Base-by-base conservation (phyloP, 805 yeast genomes). In the Kazachstania kunashirensis region DNA sequence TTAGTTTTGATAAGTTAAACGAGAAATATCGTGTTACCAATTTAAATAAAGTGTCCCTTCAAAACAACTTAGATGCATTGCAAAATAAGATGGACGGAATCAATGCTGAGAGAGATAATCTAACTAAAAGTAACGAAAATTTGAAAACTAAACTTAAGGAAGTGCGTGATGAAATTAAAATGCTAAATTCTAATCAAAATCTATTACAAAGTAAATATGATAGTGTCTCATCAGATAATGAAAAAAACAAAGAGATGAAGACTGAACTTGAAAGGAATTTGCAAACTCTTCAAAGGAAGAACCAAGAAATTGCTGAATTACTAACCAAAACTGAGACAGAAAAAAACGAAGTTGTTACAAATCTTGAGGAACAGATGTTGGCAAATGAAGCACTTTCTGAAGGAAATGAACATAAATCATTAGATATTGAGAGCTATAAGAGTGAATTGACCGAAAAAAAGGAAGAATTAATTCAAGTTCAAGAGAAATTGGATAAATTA, bases 181-280 rank as follows among this genome's bases (percentile, higher is more conserved):
- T 53, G 52, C 34, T 51, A 14, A 51, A 47, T 17, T 51, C 55
- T 33, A 56, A 54, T 34, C 54, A 52, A 36, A 46, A 44, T 13
- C 43, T 51, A 17, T 20, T 54, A n/a, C 53, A 51, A 35, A 46
- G 41, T 7, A 53, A 53, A 38, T 52, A 48, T 34, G 55, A 51
- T 33, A 34, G 34, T 13, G 24, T 46, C 13, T 36, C 42, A 10
- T 24, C 37, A 19, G 55, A 52, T 27, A 21, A 42, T 24, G 48
- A 45, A 23, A 31, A 29, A 4, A 36, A 25, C 31, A 45, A 29
- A 29, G 11, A 26, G 6, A 20, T 12, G 4, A 12, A 28, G 16
- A 41, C 26, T 4, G 17, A 14, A 11, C 20, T 36, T 16, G 17
- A 30, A 8, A 20, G 15, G 20, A 9, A 33, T 24, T 12, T 28